Evolutionary conservation across 345 rosid genomes (phyloP).

Genomic region (Euclidium syriacum): DNA sequence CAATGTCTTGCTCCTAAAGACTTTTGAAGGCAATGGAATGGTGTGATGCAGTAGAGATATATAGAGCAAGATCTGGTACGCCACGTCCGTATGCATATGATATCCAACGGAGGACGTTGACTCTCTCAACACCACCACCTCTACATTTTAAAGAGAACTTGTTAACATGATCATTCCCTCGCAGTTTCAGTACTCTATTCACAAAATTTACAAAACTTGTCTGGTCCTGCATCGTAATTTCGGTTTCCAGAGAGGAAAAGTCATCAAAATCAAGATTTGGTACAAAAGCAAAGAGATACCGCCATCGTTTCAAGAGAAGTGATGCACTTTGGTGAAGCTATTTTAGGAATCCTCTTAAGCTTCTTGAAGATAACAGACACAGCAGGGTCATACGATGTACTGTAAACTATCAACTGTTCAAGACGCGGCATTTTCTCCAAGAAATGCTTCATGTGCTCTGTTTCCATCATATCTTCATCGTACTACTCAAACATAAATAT

Average conservation of each 20-base stretch:
- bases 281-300: conserved; percentile 19
- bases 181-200: conserved; percentile 16
- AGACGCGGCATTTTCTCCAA: conserved; percentile 20
- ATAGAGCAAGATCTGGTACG: conserved; percentile 20
- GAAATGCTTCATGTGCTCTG: too few species aligned
- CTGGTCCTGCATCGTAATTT: background rate
- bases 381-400: conserved; percentile 24
- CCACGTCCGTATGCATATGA: conserved; percentile 20
- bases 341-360: conserved; percentile 4
- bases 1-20: conserved; percentile 20
- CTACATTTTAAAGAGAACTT: conserved; percentile 29
- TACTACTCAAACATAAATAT: too few species aligned
- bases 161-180: conserved; percentile 19
- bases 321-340: conserved; percentile 27
- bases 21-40: conserved; percentile 27
- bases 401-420: conserved; percentile 15
- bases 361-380: conserved; percentile 23
- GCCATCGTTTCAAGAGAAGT: conserved; percentile 26
- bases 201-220: conserved; percentile 26
- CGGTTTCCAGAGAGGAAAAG: background rate
- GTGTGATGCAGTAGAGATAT: background rate
- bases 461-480: too few species aligned
- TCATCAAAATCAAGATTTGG: conserved; percentile 17
- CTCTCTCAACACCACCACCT: conserved; percentile 24
- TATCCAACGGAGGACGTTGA: conserved; percentile 26